Base-by-base conservation (phyloP, 2,329 filamentous ascomycete genomes). In the Chaetomium strumarium region DNA sequence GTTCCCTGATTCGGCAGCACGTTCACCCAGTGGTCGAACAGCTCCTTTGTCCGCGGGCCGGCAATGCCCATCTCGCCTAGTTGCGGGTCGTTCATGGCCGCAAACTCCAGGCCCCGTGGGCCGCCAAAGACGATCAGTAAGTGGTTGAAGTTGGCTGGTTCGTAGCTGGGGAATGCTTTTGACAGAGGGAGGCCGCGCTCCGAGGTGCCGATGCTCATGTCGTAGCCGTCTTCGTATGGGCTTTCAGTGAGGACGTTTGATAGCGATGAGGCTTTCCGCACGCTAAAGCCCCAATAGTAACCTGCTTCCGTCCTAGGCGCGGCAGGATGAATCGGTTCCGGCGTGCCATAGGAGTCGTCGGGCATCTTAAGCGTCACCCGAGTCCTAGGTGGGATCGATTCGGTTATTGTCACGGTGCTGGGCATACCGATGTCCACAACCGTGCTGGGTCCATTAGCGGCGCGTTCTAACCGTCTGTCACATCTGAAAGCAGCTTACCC, bases 11-110 rank as follows among this genome's bases (percentile, higher is more conserved):
- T 81, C 3, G 88, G 87, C 58, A 90, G 75, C 41, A 93, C 76
- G 67, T 95, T 88, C 16, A 95, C 76, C 88, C 88, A 95, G 60
- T 84, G 77, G 68, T 95, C 90, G 66, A 95, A 95, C 46, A 92
- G 66, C 59, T 88, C 81, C 58, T 75, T 79, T 8, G 84, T 84
- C 56, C 81, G 83, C 20, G 75, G 74, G 33, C 83, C 82, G 6
- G 75, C 73, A 13, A 92, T 79, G 0, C 82, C 85, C 66, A 83
- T 83, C 41, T 72, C 74, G 45, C 72, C 72, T 33, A 86, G 68
- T 47, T 77, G 69, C 19, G 71, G 68, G 58, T 82, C 79, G 56
- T 81, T 81, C 70, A 78, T 75, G 3, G 88, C 81, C 0, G 88
- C 88, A 49, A 80, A 84, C 66, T 95, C 90, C 13, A 95, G 72